Base-by-base conservation (phyloP, 441 rosid species). In the Mallotus japonicus region DNA sequence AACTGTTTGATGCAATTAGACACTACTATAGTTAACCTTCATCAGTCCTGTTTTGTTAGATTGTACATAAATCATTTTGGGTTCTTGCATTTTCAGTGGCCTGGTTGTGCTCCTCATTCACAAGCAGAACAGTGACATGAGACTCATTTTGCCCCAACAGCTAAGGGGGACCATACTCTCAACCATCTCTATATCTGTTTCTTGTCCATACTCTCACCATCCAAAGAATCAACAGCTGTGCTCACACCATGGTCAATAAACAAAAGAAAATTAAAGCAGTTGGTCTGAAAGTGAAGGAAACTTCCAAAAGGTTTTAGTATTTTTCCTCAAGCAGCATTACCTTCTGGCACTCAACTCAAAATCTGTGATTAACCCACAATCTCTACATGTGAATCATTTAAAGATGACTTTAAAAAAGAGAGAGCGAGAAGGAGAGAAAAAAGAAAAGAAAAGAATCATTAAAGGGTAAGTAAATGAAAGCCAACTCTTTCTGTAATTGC, bases 151-250 rank as follows among this genome's bases (percentile, higher is more conserved):
- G 65, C 68, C 54, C 54, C 19, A 10, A 40, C 10, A 17, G 46
- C 34, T 10, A 8, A 44, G 61, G 76, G 73, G 72, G 57, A 53
- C 72, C 64, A 19, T 44, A 3, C 37, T 10, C 49, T 10, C 49
- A 44, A 44, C 49, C 49, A 7, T 13, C 46, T 60, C 70, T 62
- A 6, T 22, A 20, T 8, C 40, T n/a, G 32, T 17, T 19, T 50
- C 9, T 14, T 70, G 66, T 55, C 56, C 71, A 62, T n/a, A 40
- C 19, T 71, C 57, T 49, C 6, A 54, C 60, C 65, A 32, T 63
- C 55, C 65, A 28, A 51, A 74, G 69, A 32, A 78, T 50, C 71
- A 53, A 65, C 77, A 74, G 73, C 81, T 70, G 75, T 70, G 63
- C 42, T 74, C 75, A 44, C 73, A 46, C 54, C 15, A n/a, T 28